These are phyloP conservation scores for Yarrowia hollandica DNA, from an alignment of 805 yeast genomes.

Conservation along the genomic window DNA sequence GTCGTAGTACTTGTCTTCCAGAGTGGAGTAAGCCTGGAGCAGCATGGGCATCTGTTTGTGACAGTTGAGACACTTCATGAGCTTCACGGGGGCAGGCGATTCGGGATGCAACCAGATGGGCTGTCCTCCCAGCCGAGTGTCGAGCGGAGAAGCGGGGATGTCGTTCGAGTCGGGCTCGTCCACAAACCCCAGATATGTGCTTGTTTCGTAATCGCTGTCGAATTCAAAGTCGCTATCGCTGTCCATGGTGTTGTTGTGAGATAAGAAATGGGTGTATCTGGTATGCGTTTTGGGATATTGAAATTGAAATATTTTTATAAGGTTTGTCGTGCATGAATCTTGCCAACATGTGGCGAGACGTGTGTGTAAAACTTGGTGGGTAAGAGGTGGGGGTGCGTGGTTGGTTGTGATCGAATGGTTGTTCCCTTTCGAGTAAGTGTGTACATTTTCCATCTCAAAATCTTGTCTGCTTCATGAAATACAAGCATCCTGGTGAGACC, in stretches of 20 bases:
- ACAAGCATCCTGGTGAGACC: too few relatives aligned
- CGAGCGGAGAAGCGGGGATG: conserved; percentile 42
- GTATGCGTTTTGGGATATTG: not conserved
- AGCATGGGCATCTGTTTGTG: conserved; percentile 60
- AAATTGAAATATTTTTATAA: conserved; percentile 17
- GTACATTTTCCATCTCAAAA: too few relatives aligned
- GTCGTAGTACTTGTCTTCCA: conserved; percentile 71
- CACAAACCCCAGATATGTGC: conserved; percentile 30
- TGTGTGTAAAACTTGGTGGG: too few relatives aligned
- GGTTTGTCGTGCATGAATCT: not conserved
- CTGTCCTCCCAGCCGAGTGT: conserved; percentile 79
- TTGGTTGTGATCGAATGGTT: too few relatives aligned
- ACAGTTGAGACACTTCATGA: conserved; percentile 69
- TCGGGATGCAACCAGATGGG: conserved; percentile 67
- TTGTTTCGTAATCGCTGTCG: conserved; percentile 22
- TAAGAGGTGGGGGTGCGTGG: too few relatives aligned
- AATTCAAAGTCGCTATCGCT: conserved; percentile 18
- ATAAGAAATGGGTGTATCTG: not conserved
- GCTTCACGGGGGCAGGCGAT: conserved; percentile 54
- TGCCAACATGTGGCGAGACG: too few relatives aligned
- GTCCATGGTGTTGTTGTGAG: not conserved
- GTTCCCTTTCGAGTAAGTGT: too few relatives aligned
- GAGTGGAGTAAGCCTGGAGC: conserved; percentile 69
- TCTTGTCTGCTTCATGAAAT: too few relatives aligned
- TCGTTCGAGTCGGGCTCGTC: conserved; percentile 35